Conservation (phyloP, 2,329 filamentous ascomycete species). For the Scopulariopsis brevicaulis region DNA sequence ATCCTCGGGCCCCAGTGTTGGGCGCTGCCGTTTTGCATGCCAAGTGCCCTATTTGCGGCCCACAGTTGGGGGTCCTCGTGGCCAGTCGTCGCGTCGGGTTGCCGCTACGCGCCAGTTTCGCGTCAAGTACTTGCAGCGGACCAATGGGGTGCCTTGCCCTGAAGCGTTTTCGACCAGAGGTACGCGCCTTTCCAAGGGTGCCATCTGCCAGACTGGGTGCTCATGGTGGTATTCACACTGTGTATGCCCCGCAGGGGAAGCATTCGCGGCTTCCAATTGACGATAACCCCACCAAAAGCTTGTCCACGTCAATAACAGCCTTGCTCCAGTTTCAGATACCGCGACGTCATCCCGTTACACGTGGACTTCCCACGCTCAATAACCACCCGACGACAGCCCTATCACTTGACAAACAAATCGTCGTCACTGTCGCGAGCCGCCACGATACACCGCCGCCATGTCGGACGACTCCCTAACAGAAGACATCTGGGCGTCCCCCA, state of each 20-base stretch:
- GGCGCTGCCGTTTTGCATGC: neutral
- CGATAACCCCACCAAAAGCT: neutral
- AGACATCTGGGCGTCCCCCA: slow-evolving; percentile 33
- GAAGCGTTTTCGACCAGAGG: neutral
- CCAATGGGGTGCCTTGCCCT: slow-evolving; percentile 1
- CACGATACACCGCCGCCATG: neutral
- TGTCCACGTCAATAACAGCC: neutral
- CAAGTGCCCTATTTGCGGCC: neutral
- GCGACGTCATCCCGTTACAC: neutral
- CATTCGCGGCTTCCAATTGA: neutral
- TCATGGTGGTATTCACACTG: neutral
- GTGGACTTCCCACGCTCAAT: neutral
- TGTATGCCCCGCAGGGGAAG: neutral
- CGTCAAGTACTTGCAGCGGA: neutral
- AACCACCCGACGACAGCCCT: neutral
- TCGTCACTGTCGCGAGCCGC: neutral
- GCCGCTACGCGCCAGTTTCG: slow-evolving; percentile 3
- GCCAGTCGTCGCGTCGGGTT: neutral
- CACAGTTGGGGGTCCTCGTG: neutral
- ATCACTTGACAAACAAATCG: neutral
- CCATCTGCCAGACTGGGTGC: neutral
- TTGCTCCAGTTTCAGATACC: neutral
- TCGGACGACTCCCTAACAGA: slow-evolving; percentile 32
- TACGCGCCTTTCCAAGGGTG: neutral
- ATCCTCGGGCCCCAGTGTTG: neutral